Evolutionary conservation across 2,329 filamentous ascomycete species (phyloP), one percentile per base, ranked within the genome.

Genomic region (Exophiala sp.): DNA sequence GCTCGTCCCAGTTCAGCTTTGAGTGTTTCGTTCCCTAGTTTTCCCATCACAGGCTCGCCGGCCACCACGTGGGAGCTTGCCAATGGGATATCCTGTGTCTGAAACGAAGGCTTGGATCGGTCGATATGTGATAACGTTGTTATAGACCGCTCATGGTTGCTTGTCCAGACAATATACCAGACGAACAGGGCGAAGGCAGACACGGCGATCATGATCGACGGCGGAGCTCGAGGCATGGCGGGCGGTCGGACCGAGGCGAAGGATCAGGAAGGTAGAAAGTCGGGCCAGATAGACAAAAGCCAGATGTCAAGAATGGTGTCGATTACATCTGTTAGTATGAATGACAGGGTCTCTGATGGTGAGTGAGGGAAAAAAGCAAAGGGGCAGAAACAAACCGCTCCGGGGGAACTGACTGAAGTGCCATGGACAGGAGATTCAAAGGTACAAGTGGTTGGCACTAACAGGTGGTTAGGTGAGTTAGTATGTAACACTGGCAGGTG

Each of bases 1-100:
- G 81, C 78, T 54, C 80, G 75, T 54, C 81, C 81, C 22, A 84
- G 71, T 65, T 84, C 81, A 53, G 78, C 80, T 66, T 74, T 75
- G 11, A 68, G 66, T 3, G 73, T 76, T 53, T 69, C 73, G 56
- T 76, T 76, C 16, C 68, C 72, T 40, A 75, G 60, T 44, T 68
- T 70, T 11, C 69, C 66, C 69, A 73, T 73, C 37, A 75, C 68
- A 21, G 69, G 66, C 21, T 63, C 65, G 19, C 73, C 73, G 50
- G 70, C 68, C 32, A 71, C 58, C 40, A 68, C 63, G 32, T 68
- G 65, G 4, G 52, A 23, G 6, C 56, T 58, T 5, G 48, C 53
- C 7, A 35, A 41, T 4, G 48, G 27, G 27, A 57, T 48, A 19
- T 45, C 46, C 34, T 37, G 14, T 21, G 48, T 34, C 27, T 51